Evolutionary conservation across 2,329 filamentous ascomycete species (phyloP), one percentile per base, ranked within the genome.

Genomic region (Colletotrichum karsti): DNA sequence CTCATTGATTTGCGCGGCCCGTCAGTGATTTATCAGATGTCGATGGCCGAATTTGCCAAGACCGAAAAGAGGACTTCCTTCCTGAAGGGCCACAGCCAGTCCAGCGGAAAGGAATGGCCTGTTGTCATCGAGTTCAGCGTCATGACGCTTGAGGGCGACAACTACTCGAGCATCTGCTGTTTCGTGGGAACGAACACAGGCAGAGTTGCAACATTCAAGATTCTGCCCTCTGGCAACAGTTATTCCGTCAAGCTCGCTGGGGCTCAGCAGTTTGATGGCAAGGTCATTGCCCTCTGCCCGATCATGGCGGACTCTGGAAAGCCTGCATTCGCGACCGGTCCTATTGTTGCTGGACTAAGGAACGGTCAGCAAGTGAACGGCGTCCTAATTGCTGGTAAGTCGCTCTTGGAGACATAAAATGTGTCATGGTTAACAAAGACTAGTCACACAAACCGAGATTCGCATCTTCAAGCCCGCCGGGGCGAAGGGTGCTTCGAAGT

Each of bases 81-180:
- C 73, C 84, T 91, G 69, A 88, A 86, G 78, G 82, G 82, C 12
- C 87, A 84, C 28, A 82, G 78, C 57, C 79, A 83, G 24, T 78
- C 85, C 5, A 78, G 83, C 5, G 76, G 82, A 2, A 86, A 85
- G 53, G 95, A 98, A 74, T 97, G 91, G 88, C 90, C 93, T 1
- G 94, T 93, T 0, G 86, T 84, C 30, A 90, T 98, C 28, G 93
- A 98, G 75, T 99, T 98, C 81, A 94, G 93, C 59, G 93, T 97
- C 51, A 91, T 99, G 90, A 97, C 93, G 3, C 82, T 98, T 4
- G 96, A 98, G 46, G 93, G 92, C n/a, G 95, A 98, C 75, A 90
- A 93, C 71, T 99, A 97, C 77, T 98, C 96, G 1, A 98, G 94
- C 74, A 97, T 99, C 63, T 90, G 92, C 66, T 92, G 96, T 72